Evolutionary conservation across 352 stramenopile species (phyloP).

Genomic region (Phytophthora constricta): DNA sequence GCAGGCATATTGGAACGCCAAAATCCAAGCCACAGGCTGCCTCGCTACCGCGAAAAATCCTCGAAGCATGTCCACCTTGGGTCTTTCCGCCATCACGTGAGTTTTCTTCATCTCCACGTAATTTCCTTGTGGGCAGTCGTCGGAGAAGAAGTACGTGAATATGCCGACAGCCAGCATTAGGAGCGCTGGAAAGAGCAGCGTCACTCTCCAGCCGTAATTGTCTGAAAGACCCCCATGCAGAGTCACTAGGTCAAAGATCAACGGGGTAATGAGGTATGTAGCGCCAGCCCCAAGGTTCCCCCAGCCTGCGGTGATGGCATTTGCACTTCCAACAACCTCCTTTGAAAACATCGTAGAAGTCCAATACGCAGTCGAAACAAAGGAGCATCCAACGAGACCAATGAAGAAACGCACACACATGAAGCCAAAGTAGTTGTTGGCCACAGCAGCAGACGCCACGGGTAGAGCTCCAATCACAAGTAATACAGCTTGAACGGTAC

Average conservation of each 20-base stretch:
- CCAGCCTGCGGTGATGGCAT: slow-evolving; percentile 92
- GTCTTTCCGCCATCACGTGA: slow-evolving; percentile 24
- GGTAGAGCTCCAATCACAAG: slow-evolving; percentile 84
- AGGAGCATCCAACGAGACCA: slow-evolving; percentile 91
- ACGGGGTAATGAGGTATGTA: slow-evolving; percentile 85
- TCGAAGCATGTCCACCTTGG: slow-evolving; percentile 20
- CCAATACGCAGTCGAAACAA: slow-evolving; percentile 94
- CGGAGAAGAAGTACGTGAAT: slow-evolving; percentile 29
- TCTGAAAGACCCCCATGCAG: slow-evolving; percentile 41
- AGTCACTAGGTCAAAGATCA: slow-evolving; percentile 90
- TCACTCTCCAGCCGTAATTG: slow-evolving; percentile 90
- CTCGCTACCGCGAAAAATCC: slow-evolving; percentile 48
- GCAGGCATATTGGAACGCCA: slow-evolving; percentile 41
- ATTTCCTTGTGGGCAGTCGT: slow-evolving; percentile 32
- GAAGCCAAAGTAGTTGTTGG: slow-evolving; percentile 74
- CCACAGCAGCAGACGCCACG: slow-evolving; percentile 79
- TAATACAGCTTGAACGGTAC: slow-evolving; percentile 77
- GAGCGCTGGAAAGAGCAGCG: slow-evolving; percentile 85
- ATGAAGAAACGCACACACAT: slow-evolving; percentile 92
- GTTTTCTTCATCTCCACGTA: slow-evolving; percentile 20
- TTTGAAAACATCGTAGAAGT: slow-evolving; percentile 93
- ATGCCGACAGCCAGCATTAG: slow-evolving; percentile 79
- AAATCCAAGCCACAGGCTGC: slow-evolving; percentile 83
- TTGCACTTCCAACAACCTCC: slow-evolving; percentile 93
- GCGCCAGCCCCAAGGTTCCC: slow-evolving; percentile 93